Evolutionary conservation across 352 stramenopile genomes (phyloP).

Genomic region (Elongisporangium anandrum): DNA sequence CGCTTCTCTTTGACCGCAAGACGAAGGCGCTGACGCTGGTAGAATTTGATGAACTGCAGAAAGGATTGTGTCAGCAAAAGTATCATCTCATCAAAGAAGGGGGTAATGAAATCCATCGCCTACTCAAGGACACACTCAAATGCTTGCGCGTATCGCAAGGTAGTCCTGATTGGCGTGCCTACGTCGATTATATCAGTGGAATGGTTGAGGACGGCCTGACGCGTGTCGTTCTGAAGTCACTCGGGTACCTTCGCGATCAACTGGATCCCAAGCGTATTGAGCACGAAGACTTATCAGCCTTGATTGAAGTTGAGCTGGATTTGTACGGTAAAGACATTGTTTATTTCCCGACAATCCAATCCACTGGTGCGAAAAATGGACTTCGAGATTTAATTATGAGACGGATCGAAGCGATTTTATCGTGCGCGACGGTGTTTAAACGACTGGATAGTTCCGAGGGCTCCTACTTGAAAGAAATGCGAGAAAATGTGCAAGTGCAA

Average conservation of each 20-base stretch:
- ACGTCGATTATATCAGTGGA: conserved; percentile 90
- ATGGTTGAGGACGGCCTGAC: conserved; percentile 85
- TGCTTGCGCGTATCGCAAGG: conserved; percentile 86
- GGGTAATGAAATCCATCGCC: conserved; percentile 79
- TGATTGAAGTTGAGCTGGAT: conserved; percentile 91
- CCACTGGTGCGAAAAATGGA: conserved; percentile 36
- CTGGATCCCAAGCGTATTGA: conserved; percentile 81
- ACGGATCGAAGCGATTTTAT: conserved; percentile 64
- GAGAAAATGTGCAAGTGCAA: conserved; percentile 76
- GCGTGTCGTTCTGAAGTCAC: conserved; percentile 66
- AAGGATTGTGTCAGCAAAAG: conserved; percentile 63
- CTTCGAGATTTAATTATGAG: conserved; percentile 63
- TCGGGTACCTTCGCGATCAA: conserved; percentile 71
- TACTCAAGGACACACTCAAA: conserved; percentile 90
- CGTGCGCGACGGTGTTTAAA: conserved; percentile 69
- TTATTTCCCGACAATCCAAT: conserved; percentile 68
- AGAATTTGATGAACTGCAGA: conserved; percentile 88
- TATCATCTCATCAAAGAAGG: conserved; percentile 88
- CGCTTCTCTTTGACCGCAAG: conserved; percentile 85
- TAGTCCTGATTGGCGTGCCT: conserved; percentile 90
- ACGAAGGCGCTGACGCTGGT: conserved; percentile 72
- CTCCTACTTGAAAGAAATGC: conserved; percentile 88
- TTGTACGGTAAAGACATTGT: conserved; percentile 83
- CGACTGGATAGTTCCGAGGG: conserved; percentile 84
- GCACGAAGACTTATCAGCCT: conserved; percentile 74